A percentile compares a stretch with the other conserved stretches of the same genome.
phyloP scores from a whole-genome alignment of 176 grass and related monocot species.

The maize (Zea mays) region DNA sequence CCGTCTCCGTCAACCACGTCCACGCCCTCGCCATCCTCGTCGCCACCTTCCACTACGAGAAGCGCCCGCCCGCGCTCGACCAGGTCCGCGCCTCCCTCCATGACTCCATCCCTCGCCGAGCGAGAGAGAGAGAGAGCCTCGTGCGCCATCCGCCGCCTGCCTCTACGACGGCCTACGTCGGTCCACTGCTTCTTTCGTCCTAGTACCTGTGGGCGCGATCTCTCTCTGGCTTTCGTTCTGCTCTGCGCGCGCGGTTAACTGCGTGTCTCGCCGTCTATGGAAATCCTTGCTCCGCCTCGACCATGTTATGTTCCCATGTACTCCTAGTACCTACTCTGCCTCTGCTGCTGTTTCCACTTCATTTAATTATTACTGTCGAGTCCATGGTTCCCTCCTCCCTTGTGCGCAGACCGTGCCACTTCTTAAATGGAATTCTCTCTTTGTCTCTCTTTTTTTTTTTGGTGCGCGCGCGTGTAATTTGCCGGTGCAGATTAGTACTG shows the following conservation, averaged over 20 bases:
- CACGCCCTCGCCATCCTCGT: conserved; percentile 96
- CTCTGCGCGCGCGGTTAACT: too few species aligned
- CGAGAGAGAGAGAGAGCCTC: too few species aligned
- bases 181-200: background rate
- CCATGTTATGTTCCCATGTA: too few species aligned
- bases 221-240: too few species aligned
- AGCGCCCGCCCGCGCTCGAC: conserved; percentile 76
- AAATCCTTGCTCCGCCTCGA: too few species aligned
- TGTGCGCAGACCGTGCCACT: background rate
- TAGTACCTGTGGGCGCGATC: background rate
- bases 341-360: too few species aligned
- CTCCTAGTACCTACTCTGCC: too few species aligned
- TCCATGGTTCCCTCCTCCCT: too few species aligned
- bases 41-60: conserved; percentile 96
- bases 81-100: conserved; percentile 43
- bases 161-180: background rate
- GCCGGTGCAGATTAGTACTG: background rate
- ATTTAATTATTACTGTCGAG: too few species aligned
- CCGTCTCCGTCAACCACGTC: conserved; percentile 95
- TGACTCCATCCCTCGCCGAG: background rate
- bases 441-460: background rate
- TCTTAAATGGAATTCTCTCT: conserved; percentile 4
- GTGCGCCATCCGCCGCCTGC: too few species aligned
- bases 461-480: background rate
- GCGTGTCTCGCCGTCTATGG: too few species aligned